Base-by-base conservation (phyloP, 2,329 filamentous ascomycete genomes). In the Ophiostoma triangulosporum region DNA sequence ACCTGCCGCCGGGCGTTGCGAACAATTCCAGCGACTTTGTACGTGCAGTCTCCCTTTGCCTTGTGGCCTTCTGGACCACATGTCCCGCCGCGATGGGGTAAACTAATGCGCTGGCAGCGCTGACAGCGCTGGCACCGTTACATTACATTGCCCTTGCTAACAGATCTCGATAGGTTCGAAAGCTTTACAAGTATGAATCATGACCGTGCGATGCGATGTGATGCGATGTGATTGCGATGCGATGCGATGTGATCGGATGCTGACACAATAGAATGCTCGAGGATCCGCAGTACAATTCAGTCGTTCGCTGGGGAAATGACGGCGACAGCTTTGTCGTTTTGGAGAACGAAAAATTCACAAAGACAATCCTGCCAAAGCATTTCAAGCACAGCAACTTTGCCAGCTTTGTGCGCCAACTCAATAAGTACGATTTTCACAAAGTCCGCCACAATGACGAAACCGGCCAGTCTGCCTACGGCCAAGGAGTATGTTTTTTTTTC, bases 361-460 rank as follows among this genome's bases (percentile, higher is more conserved):
- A 96, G 67, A 86, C 87, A 36, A 95, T 98, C 62, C 80, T 98
- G 15, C 93, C 93, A 2, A 96, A 97, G 66, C 89, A 97, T 64
- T 98, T 98, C 75, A 98, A 98, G 70, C 93, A 97, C 70, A 95
- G 88, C 77, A 96, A 96, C 68, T 96, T 96, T 72, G 90, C 90
- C 31, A 95, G 89, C 69, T 96, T 96, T 65, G 90, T 96, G 55
- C 85, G 90, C 49, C 90, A 96, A 67, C 36, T 56, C 22, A 56
- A 56, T 52, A 56, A 54, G 24, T 56, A 56, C 38, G 55, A 98
- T 65, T 98, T 98, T 62, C 93, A 98, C 74, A 98, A 98, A 74
- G 90, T 97, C 59, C 81, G 93, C 59, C 87, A 90, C 63, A 94
- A 88, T 60, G 88, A 95, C 64, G 88, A 94, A 63, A 88, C 79